phyloP scores from a whole-genome alignment of 805 yeast species.

The Yarrowia bubula region DNA sequence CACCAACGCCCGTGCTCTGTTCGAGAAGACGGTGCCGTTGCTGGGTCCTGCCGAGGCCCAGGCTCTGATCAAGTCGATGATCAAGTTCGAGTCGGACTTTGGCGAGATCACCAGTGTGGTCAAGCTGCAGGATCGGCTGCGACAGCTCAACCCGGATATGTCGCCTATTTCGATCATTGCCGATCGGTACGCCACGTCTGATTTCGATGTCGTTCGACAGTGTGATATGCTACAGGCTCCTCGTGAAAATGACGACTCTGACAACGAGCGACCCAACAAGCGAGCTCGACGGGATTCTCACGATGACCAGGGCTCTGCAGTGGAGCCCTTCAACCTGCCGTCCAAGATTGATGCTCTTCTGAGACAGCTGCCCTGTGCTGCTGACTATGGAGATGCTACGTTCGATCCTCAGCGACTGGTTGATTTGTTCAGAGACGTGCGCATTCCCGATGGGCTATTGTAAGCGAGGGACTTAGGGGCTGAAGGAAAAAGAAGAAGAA shows the following conservation, averaged over 20 bases:
- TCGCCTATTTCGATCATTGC: conserved; percentile 41
- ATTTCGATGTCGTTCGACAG: conserved; percentile 31
- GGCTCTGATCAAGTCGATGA: conserved; percentile 55
- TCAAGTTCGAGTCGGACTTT: conserved; percentile 64
- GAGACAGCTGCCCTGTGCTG: not conserved
- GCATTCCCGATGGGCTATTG: conserved; percentile 33
- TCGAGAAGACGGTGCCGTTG: conserved; percentile 71
- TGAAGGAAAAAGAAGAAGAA: too few species aligned
- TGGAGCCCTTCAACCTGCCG: conserved; percentile 36
- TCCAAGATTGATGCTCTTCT: conserved; percentile 40
- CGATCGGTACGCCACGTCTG: conserved; percentile 38
- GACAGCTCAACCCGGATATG: conserved; percentile 65
- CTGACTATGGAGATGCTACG: conserved; percentile 41
- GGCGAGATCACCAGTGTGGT: conserved; percentile 69
- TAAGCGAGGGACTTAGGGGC: not conserved
- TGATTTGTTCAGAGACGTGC: conserved; percentile 34
- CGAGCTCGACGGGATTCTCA: conserved; percentile 31
- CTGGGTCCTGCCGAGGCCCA: conserved; percentile 45
- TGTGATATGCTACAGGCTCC: conserved; percentile 31
- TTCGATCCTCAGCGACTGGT: conserved; percentile 58
- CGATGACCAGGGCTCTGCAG: not conserved
- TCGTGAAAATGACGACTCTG: conserved; percentile 9
- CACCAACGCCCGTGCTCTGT: conserved; percentile 71
- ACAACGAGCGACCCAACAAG: conserved; percentile 24
- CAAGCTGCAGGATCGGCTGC: conserved; percentile 63